These are phyloP conservation scores for Berberis thunbergii DNA, from an alignment of 164 flowering plant species.

Conservation along the genomic window DNA sequence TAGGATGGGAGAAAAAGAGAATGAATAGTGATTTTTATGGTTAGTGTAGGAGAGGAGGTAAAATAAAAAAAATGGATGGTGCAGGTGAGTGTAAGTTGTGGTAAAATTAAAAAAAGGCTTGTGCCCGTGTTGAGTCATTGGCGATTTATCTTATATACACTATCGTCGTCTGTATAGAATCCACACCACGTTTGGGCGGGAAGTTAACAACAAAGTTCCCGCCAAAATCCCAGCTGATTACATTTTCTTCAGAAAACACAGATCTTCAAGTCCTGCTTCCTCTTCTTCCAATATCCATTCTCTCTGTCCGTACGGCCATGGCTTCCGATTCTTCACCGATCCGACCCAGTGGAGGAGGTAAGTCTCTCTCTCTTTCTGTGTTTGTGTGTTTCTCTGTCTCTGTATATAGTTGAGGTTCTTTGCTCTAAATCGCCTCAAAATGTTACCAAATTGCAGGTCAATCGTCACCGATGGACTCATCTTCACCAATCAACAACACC, in stretches of 20 bases:
- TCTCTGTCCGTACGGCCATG: constrained; percentile 20
- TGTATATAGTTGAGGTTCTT: background rate
- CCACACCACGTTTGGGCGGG: constrained; percentile 8
- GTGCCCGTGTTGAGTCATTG: background rate
- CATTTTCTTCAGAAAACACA: background rate
- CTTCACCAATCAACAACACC: constrained; percentile 67
- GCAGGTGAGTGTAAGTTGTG: too few relatives aligned
- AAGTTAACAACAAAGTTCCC: constrained; percentile 1
- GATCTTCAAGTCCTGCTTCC: background rate
- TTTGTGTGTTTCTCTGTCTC: background rate
- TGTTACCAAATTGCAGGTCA: constrained; percentile 30
- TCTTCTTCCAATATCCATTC: constrained; percentile 11
- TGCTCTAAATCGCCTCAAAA: background rate
- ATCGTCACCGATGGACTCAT: constrained; percentile 65
- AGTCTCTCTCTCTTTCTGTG: constrained; percentile 7
- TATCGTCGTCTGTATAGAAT: background rate
- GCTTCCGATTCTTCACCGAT: constrained; percentile 59
- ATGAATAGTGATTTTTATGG: too few relatives aligned
- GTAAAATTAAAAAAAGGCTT: background rate
- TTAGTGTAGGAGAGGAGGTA: too few relatives aligned
- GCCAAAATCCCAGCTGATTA: constrained; percentile 2
- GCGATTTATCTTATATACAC: background rate
- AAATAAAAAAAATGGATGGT: too few relatives aligned
- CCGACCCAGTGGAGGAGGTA: constrained; percentile 38
- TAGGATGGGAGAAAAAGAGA: too few relatives aligned